Conservation (phyloP, 495 filamentous ascomycete genomes). For the Aspergillus carlsbadensis region DNA sequence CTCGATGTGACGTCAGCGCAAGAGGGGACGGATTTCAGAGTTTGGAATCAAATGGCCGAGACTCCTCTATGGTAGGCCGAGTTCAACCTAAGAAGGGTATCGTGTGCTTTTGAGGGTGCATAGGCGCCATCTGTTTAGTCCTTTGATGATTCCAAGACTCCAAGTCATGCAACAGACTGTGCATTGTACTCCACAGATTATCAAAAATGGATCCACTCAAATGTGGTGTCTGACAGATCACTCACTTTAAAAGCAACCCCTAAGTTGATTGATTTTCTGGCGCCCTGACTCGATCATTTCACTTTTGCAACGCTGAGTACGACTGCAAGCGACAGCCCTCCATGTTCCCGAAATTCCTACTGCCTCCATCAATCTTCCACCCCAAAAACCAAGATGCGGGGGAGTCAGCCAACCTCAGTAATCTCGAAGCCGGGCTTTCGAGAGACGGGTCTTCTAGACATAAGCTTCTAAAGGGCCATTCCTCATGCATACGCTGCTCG, state of each 20-base stretch:
- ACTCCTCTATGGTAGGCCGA: no score
- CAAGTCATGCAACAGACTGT: neutral
- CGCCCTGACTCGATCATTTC: no score
- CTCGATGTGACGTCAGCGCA: no score
- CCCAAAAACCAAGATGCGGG: slow-evolving; percentile 23
- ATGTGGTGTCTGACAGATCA: no score
- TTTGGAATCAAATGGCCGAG: no score
- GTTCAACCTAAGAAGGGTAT: no score
- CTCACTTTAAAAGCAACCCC: no score
- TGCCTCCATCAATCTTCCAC: slow-evolving; percentile 51
- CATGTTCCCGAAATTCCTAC: slow-evolving; percentile 49
- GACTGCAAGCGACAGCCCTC: neutral
- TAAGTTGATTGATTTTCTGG: no score
- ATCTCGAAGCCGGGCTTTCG: slow-evolving; percentile 10
- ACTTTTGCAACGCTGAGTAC: no score
- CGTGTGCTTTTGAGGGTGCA: no score
- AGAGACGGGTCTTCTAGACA: slow-evolving; percentile 17
- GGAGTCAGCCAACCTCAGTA: slow-evolving; percentile 22
- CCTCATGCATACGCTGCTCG: slow-evolving; percentile 68
- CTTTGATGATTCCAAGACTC: neutral
- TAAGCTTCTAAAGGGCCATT: slow-evolving; percentile 48
- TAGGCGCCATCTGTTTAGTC: no score
- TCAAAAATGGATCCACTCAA: neutral
- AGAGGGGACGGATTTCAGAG: no score
- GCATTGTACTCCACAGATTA: neutral